Base-by-base conservation (phyloP, 768 basidiomycete species). In the Strobilomyces dryophilus region DNA sequence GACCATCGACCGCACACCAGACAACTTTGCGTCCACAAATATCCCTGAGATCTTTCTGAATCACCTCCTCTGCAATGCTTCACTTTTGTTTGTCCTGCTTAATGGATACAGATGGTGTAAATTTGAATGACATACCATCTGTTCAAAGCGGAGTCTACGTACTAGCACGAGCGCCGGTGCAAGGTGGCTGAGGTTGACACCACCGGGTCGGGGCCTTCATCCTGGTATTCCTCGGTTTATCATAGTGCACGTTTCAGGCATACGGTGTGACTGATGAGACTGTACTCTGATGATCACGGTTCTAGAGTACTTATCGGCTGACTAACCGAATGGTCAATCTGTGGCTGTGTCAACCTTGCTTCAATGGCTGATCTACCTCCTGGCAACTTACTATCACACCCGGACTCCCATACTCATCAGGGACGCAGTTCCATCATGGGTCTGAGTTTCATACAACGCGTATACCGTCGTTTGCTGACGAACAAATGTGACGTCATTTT, bases 41-140 rank as follows among this genome's bases (percentile, higher is more conserved):
- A 47, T 91, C 88, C 3, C 67, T 92, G 34, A 74, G 85, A 45
- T 82, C 87, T 0, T 89, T 90, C 62, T 89, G 58, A 73, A 53
- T 7, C 5, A 1, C 32, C 26, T 9, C 29, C 11, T 29, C 24
- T 29, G 26, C 18, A 36, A 14, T 40, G 12, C 5, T 34, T 27
- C 24, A 35, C 32, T 8, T 15, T 20, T 40, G 17, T 27, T 32
- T 45, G 15, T 26, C 12, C 11, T 54, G 42, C 44, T 58, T 41
- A 31, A 44, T 54, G 49, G 35, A 44, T 58, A 49, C 27, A 39
- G 15, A 18, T 46, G 20, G 4, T 18, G 20, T 36, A 32, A 36
- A 34, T 12, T 24, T 9, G n/a, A 43, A 39, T 21, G 5, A 26
- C 12, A 40, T 48, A 34, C n/a, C 44, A 7, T 31, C 21, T 24